Conservation (phyloP, 345 rosid genomes). For the Carallia pectinifolia region DNA sequence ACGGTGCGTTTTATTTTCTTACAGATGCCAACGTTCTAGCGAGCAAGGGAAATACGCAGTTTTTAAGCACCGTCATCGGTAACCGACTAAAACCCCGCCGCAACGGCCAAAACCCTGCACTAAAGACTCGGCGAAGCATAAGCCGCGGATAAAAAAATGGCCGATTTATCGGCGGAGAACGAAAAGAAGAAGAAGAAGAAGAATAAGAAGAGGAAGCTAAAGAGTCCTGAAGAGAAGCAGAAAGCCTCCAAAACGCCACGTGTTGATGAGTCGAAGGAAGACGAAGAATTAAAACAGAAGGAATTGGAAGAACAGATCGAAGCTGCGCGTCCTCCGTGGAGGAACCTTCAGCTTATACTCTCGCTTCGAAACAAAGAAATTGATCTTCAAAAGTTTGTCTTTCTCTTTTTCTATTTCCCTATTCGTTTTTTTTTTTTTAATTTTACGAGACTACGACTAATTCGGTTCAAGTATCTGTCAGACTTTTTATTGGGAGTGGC, state of each 20-base stretch:
- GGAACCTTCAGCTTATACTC: conserved; percentile 66
- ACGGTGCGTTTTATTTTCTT: no score
- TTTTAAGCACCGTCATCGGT: no score
- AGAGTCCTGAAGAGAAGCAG: conserved; percentile 20
- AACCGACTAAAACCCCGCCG: no score
- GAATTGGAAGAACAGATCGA: conserved; percentile 20
- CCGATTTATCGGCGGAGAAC: conserved; percentile 26
- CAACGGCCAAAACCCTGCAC: no score
- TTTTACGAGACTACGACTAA: no score
- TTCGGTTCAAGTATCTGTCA: no score
- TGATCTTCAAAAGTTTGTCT: conserved; percentile 54
- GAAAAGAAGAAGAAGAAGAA: conserved; percentile 31
- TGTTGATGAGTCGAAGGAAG: conserved; percentile 21
- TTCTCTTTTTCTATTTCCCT: neutral
- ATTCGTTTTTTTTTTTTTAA: neutral
- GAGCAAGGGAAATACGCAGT: no score
- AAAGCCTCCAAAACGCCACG: conserved; percentile 31
- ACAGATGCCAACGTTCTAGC: no score
- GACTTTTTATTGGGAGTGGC: no score
- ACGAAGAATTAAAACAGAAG: conserved; percentile 13
- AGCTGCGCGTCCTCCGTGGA: conserved; percentile 62
- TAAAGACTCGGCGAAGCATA: no score
- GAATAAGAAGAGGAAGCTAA: conserved; percentile 47
- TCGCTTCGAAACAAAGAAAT: conserved; percentile 47
- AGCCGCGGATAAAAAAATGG: conserved; percentile 20